Evolutionary conservation across 2,329 filamentous ascomycete genomes (phyloP), one percentile per base, ranked within the genome.

Genomic region (Westerdykella ornata): DNA sequence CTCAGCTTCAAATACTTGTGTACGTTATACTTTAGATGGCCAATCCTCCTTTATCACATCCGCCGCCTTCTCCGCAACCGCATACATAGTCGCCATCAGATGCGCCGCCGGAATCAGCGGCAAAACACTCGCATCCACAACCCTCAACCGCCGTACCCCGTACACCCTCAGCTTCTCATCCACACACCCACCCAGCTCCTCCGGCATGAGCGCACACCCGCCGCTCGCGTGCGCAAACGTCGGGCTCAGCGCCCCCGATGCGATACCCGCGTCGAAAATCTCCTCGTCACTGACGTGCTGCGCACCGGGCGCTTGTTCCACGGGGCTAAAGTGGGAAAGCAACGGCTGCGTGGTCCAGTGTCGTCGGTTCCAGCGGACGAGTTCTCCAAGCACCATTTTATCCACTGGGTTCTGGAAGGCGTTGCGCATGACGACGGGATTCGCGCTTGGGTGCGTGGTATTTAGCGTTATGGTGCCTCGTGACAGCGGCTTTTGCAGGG

Each of bases 401-500:
- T 71, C 68, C 9, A 63, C 44, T 0, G 65, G 65, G 43, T 68
- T 65, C 20, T 58, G 49, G 15, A 54, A 58, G 1, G 65, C 54
- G 39, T 60, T 60, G 43, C 53, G 66, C 28, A 63, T 48, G 6
- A 68, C 52, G 5, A 66, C 35, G 2, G 65, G 66, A 2, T 44
- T 47, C 3, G 48, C 53, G 13, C 49, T 44, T 3, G 63, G 63
- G 43, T 68, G 54, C 8, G 54, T 53, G 1, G 62, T 57, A 44
- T 68, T 55, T 37, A 68, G 50, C 3, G 56, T 62, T 38, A 69
- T 56, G 13, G 61, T 64, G 16, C 67, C 68, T 31, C 67, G 64
- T 5, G 52, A 46, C 0, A 52, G 19, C 19, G 49, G 48, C 13
- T 35, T 38, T 26, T 40, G 37, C 13, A 44, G 38, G 3, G 42